phyloP scores from a whole-genome alignment of 1,284 basidiomycete genomes.

The Ustilago xerochloae region DNA sequence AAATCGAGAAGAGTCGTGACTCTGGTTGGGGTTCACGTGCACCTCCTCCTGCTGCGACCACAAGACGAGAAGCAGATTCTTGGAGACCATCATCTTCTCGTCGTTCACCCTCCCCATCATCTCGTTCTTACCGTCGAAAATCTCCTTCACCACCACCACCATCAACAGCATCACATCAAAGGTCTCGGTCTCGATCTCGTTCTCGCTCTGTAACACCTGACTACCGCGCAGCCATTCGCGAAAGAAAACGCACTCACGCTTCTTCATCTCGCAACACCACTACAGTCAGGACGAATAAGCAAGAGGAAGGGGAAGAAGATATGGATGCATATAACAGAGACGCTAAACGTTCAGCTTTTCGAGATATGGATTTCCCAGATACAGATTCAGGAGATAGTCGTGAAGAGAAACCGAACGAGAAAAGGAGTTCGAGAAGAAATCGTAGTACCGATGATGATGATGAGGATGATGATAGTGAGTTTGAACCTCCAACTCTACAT shows the following conservation, averaged over 20 bases:
- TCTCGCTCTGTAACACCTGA: conserved; percentile 41
- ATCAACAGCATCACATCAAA: not conserved
- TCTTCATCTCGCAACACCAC: too few species aligned
- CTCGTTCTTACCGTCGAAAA: conserved; percentile 1
- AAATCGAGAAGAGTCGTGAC: conserved; percentile 69
- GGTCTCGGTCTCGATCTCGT: conserved; percentile 8
- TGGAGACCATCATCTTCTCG: conserved; percentile 4
- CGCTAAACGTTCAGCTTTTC: not conserved
- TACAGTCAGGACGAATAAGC: not conserved
- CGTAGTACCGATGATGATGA: conserved; percentile 3
- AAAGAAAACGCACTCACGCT: conserved; percentile 8
- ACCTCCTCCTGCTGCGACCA: too few species aligned
- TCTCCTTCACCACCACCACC: conserved; percentile 13
- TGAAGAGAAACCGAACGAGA: not conserved
- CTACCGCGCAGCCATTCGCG: conserved; percentile 23
- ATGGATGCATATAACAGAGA: conserved; percentile 12
- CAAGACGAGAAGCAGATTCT: not conserved
- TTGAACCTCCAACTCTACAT: not conserved
- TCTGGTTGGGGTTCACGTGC: conserved; percentile 46
- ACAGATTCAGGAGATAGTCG: conserved; percentile 1
- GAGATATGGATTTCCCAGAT: not conserved
- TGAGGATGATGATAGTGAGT: conserved; percentile 6
- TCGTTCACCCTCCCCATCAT: conserved; percentile 10
- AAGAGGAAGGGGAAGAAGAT: conserved; percentile 4
- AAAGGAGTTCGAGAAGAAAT: not conserved